Evolutionary conservation across 345 rosid genomes (phyloP), one percentile per base, ranked within the genome.

Genomic region (Aegle marmelos): DNA sequence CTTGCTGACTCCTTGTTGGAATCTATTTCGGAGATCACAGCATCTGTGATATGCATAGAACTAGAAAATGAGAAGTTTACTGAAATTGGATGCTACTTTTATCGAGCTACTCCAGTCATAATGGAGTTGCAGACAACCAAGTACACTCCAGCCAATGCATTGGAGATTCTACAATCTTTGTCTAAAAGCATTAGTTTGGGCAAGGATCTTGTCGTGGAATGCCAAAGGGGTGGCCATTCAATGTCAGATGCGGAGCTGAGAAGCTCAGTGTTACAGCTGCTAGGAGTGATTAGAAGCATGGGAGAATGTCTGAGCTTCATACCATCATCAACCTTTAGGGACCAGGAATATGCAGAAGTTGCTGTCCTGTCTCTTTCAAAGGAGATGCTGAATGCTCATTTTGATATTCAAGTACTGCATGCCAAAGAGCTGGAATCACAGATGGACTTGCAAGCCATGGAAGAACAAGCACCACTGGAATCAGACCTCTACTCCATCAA

Each of bases 101-200:
- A 90, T 83, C 88, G 97, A 78, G 86, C 87, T 79, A 86, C 87
- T 72, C 80, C 82, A 0, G 90, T 83, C 50, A 65, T 95, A 75
- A 87, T 89, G 95, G 98, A 95, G 88, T 80, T 93, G 83, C 90
- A 86, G 86, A 75, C 80, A 72, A 75, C 79, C 7, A 86, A 85
- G 81, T 59, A 74, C 30, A 41, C 76, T 37, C 83, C 91, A 3
- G 79, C 64, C 41, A 87, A 87, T 72, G 79, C 86, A 17, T 68
- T 70, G 74, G 91, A 88, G 76, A 76, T 90, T 74, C 79, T 91
- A 41, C 85, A 82, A 53, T 86, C 95, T 64, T 79, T 93, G 25
- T 87, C 91, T 13, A 82, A 77, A 28, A 83, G 82, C 77, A 74
- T 89, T 27, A 79, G 85, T 48, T 73, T 61, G 36, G 92, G 83